A percentile compares a stretch with the other conserved stretches of the same genome.
These are phyloP conservation scores for Sugiyamaella lignohabitans DNA, from an alignment of 805 yeast species.

Conservation along the genomic window DNA sequence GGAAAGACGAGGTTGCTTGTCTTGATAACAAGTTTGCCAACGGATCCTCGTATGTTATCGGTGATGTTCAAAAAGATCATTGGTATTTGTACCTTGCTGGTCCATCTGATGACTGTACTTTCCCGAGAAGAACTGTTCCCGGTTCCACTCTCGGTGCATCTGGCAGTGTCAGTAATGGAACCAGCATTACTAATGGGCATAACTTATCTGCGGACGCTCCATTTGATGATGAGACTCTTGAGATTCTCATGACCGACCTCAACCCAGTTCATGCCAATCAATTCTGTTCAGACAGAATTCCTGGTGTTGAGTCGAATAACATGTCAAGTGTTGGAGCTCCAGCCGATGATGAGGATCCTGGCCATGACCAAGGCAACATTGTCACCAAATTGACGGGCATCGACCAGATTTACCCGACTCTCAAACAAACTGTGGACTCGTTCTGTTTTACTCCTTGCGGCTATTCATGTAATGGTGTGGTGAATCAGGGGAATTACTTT, in stretches of 20 bases:
- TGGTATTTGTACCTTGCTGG: slow-evolving; percentile 75
- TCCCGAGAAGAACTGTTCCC: too few species aligned
- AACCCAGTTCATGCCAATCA: slow-evolving; percentile 48
- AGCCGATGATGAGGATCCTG: slow-evolving; percentile 54
- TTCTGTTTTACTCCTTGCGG: slow-evolving; percentile 94
- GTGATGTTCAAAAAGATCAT: slow-evolving; percentile 73
- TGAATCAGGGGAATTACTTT: slow-evolving; percentile 56
- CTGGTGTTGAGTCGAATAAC: slow-evolving; percentile 25
- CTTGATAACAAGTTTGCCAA: slow-evolving; percentile 58
- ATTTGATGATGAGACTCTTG: slow-evolving; percentile 64
- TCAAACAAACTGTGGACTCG: slow-evolving; percentile 54
- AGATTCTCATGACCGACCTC: slow-evolving; percentile 84
- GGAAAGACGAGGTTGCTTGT: slow-evolving; percentile 73
- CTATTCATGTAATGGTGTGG: slow-evolving; percentile 78
- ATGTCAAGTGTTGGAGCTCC: slow-evolving; percentile 27
- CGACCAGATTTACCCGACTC: slow-evolving; percentile 47
- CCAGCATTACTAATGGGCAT: background rate
- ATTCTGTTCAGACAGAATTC: slow-evolving; percentile 49
- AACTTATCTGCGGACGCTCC: background rate
- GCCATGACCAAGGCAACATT: slow-evolving; percentile 70
- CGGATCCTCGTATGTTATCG: slow-evolving; percentile 69
- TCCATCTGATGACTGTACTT: slow-evolving; percentile 39
- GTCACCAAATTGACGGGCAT: slow-evolving; percentile 61
- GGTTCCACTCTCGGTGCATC: background rate
- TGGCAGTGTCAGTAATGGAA: background rate